Evolutionary conservation across 495 filamentous ascomycete genomes (phyloP).

Genomic region (Evernia prunastri): DNA sequence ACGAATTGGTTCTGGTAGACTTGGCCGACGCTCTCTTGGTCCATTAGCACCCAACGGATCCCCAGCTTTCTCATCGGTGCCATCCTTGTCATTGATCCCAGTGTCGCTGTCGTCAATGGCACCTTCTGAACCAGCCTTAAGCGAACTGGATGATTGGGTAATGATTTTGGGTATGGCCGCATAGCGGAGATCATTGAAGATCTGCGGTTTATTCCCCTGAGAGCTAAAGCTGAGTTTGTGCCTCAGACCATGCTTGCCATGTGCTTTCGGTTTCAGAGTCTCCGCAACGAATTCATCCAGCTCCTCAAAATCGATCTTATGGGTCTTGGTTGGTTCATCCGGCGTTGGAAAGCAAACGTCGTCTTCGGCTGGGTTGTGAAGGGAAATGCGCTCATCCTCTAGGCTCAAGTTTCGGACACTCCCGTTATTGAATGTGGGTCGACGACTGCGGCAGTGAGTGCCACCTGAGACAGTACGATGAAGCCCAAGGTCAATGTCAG

Average conservation of each 20-base stretch:
- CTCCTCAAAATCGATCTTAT: constrained; percentile 78
- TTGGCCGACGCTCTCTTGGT: constrained; percentile 29
- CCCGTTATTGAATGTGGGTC: constrained; percentile 57
- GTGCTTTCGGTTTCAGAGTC: constrained; percentile 34
- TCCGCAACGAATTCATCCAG: constrained; percentile 79
- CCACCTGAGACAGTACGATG: constrained; percentile 65
- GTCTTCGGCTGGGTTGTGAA: constrained; percentile 52
- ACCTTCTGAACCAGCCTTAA: constrained; percentile 18
- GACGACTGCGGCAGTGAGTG: constrained; percentile 51
- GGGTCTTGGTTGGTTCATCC: constrained; percentile 49
- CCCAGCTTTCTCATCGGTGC: constrained; percentile 26
- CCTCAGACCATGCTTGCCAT: constrained; percentile 26
- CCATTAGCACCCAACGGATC: constrained; percentile 26
- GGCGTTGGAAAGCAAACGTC: constrained; percentile 74
- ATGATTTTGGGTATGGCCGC: constrained; percentile 33
- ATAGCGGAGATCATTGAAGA: constrained; percentile 60
- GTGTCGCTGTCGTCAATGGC: constrained; percentile 16
- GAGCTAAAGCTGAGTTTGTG: constrained; percentile 50
- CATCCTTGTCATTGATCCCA: constrained; percentile 18
- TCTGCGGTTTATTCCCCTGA: constrained; percentile 42
- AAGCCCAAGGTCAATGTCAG: constrained; percentile 54
- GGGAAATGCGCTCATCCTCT: constrained; percentile 39
- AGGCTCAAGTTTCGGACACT: constrained; percentile 41
- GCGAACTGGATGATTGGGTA: constrained; percentile 30
- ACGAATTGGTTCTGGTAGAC: constrained; percentile 50